A percentile compares a stretch with the other conserved stretches of the same genome.
Conservation (phyloP, 495 filamentous ascomycete species). For the Ascobolus immersus region DNA sequence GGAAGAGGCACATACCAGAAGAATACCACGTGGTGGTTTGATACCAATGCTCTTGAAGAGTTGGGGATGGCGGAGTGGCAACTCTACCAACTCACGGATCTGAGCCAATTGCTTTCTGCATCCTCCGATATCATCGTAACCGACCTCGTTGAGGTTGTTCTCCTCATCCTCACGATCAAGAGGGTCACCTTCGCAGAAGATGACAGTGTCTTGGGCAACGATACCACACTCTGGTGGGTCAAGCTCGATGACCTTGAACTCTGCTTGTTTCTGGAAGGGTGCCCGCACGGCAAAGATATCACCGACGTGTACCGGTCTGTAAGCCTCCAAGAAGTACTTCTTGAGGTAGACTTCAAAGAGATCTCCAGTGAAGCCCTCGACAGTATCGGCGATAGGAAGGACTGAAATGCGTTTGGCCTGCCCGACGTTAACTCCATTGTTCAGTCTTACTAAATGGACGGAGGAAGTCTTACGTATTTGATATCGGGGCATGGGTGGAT, state of each 20-base stretch:
- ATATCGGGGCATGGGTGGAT: conserved; percentile 99
- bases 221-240: conserved; percentile 96
- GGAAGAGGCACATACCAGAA: conserved; percentile 28
- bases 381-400: conserved; percentile 90
- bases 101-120: conserved; percentile 99
- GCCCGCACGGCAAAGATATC: conserved; percentile 92
- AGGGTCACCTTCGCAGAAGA: conserved; percentile 95
- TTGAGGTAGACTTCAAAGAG: conserved; percentile 98
- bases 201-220: conserved; percentile 92
- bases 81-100: conserved; percentile 91
- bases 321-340: conserved; percentile 97
- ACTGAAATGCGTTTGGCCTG: conserved; percentile 98
- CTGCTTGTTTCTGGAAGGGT: conserved; percentile 94
- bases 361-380: conserved; percentile 89
- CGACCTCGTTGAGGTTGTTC: conserved; percentile 94
- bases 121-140: conserved; percentile 97
- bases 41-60: conserved; percentile 99
- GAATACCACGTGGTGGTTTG: conserved; percentile 94
- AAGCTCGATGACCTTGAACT: conserved; percentile 98
- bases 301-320: conserved; percentile 83
- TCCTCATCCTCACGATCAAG: conserved; percentile 98
- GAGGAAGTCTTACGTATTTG: conserved; percentile 66
- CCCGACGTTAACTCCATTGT: conserved; percentile 9
- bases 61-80: conserved; percentile 85
- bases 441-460: not conserved